These are phyloP conservation scores for Pyrenophora seminiperda DNA, from an alignment of 2,329 filamentous ascomycete species.

Conservation along the genomic window DNA sequence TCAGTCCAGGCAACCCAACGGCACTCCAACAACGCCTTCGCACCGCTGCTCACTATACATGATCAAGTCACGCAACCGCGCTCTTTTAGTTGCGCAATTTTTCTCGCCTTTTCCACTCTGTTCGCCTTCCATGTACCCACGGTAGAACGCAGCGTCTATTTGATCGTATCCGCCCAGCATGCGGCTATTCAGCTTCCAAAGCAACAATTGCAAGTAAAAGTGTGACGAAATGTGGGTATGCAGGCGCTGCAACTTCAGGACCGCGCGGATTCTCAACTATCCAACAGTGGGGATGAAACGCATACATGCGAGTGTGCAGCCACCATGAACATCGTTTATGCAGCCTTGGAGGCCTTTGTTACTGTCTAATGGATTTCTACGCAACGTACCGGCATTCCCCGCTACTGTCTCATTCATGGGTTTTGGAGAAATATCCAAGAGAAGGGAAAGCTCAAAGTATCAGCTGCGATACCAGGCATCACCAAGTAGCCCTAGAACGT, in stretches of 20 bases:
- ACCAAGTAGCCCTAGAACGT: not conserved
- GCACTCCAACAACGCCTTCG: slow-evolving; percentile 5
- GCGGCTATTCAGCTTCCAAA: not conserved
- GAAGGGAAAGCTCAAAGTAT: slow-evolving; percentile 1
- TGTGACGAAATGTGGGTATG: not conserved
- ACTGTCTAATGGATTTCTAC: not conserved
- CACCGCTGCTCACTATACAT: not conserved
- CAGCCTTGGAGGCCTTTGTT: not conserved
- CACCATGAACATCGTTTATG: not conserved
- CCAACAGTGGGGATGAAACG: slow-evolving; percentile 2
- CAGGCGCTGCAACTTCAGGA: slow-evolving; percentile 9
- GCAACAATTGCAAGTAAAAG: not conserved
- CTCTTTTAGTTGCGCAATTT: not conserved
- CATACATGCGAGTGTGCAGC: not conserved
- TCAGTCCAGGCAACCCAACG: slow-evolving; percentile 4
- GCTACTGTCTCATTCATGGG: not conserved
- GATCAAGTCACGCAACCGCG: not conserved
- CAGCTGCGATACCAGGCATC: not conserved
- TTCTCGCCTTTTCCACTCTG: not conserved
- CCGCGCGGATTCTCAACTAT: not conserved
- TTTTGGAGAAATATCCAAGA: slow-evolving; percentile 2
- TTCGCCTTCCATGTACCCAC: not conserved
- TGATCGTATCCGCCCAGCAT: not conserved
- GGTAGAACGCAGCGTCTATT: not conserved
- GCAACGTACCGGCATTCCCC: not conserved